Evolutionary conservation across 495 filamentous ascomycete species (phyloP), one percentile per base, ranked within the genome.

Genomic region (Daldinia childiae): DNA sequence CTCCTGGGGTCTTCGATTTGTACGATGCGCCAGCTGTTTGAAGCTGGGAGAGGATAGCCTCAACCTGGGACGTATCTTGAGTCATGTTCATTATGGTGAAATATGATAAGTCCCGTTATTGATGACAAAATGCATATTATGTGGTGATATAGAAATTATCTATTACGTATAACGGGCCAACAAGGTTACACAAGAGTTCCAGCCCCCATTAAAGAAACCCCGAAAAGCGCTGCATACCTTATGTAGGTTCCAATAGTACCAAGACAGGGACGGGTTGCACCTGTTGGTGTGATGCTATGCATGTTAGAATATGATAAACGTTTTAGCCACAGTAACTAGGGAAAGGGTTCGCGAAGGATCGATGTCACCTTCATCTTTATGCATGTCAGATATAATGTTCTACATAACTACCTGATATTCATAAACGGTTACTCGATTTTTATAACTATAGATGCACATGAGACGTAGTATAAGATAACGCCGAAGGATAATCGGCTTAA

Each of bases 1-100:
- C 68, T 3, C 80, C 79, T 0, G 80, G 62, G 29, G 78, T 74
- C 55, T 76, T 77, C 1, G 75, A 68, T 0, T 78, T 77, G 29
- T 78, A 80, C 7, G 76, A 75, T 27, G 60, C 24, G 21, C 69
- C 52, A 11, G 65, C 64, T 48, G 19, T 27, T 32, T 72, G 64
- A 11, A 72, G 36, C 15, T 68, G 64, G n/a, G 64, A 55, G 6
- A 72, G 69, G n/a, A 72, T 61, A 6, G 26, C 45, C n/a, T 68
- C 48, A 24, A 24, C 19, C 3, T 48, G 43, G 19, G 43, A 48
- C 21, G 43, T 11, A 48, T 48, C 43, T 21, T 48, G 43, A 21
- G 43, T 4, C 43, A 48, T 48, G 4, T 48, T 48, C 8, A 19
- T 24, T 24, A 48, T 48, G 19, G 8, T 24, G 12, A 48, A 11